Conservation (phyloP, 177 flowering plant species). For the Vitis hybrid region DNA sequence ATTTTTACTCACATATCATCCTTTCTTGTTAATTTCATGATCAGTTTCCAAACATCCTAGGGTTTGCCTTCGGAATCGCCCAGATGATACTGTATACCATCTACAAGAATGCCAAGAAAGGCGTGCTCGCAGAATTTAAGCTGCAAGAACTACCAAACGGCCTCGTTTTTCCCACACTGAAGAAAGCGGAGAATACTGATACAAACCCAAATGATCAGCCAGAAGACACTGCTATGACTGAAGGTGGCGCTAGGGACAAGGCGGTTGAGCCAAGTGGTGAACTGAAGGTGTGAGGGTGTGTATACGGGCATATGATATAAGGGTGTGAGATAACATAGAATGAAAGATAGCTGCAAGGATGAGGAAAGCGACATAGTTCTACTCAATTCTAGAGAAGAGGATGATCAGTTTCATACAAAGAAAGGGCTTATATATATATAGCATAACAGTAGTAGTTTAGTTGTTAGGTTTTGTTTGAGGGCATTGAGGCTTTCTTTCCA, state of each 20-base stretch:
- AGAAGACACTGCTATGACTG: neutral
- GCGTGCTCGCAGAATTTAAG: slow-evolving; percentile 20
- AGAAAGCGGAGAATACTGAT: neutral
- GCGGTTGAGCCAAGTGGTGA: neutral
- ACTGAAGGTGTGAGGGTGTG: neutral
- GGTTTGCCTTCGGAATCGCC: slow-evolving; percentile 48
- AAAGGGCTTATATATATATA: too few relatives aligned
- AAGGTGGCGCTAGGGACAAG: neutral
- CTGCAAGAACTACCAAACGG: slow-evolving; percentile 22
- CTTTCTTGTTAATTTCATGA: neutral
- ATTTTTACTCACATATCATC: too few relatives aligned
- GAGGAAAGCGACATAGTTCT: too few relatives aligned
- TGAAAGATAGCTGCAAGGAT: too few relatives aligned
- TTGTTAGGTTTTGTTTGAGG: too few relatives aligned
- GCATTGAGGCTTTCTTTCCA: too few relatives aligned
- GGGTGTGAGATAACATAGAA: too few relatives aligned
- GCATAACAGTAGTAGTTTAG: too few relatives aligned
- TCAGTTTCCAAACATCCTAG: slow-evolving; percentile 63
- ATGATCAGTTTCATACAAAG: too few relatives aligned
- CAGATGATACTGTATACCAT: slow-evolving; percentile 56
- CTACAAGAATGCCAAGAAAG: slow-evolving; percentile 31
- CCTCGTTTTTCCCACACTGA: neutral
- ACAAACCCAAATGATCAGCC: neutral
- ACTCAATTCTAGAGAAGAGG: too few relatives aligned
- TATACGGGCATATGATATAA: neutral